Percentiles rank a stretch among this genome's conserved stretches.
Evolutionary conservation across 805 yeast genomes (phyloP).

Genomic region (Nematodospora valgi): DNA sequence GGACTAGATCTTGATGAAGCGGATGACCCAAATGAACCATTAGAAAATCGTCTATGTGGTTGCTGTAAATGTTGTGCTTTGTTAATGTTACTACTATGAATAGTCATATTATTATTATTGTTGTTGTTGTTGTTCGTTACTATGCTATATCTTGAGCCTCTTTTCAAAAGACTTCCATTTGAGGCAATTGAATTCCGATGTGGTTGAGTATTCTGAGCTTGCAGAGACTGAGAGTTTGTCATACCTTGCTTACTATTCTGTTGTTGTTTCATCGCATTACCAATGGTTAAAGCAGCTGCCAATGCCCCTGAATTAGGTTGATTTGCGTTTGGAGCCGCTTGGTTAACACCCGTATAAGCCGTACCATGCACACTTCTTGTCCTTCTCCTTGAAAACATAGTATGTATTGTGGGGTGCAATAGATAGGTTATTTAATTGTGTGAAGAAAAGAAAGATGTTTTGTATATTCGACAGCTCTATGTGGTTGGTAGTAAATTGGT

Average conservation of each 20-base stretch:
- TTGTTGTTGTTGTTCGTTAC: conserved; percentile 6
- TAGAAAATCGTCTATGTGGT: conserved; percentile 10
- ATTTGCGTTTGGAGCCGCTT: conserved; percentile 25
- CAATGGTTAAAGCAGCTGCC: conserved; percentile 46
- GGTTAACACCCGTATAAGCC: conserved; percentile 44
- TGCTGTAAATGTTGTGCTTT: too few relatives aligned
- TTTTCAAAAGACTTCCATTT: conserved; percentile 12
- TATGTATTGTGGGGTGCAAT: background rate
- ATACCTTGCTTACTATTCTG: background rate
- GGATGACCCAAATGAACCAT: conserved; percentile 8
- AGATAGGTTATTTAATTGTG: background rate
- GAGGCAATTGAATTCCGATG: conserved; percentile 4
- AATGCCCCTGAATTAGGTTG: conserved; percentile 38
- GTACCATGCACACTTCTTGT: conserved; percentile 29
- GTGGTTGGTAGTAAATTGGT: too few relatives aligned
- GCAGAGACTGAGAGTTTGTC: conserved; percentile 3
- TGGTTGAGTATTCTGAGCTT: conserved; percentile 1
- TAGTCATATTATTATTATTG: background rate
- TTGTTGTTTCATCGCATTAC: conserved; percentile 20
- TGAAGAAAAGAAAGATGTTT: background rate
- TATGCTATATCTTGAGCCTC: conserved; percentile 11
- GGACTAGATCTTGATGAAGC: conserved; percentile 9
- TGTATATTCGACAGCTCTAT: too few relatives aligned
- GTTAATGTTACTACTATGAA: background rate
- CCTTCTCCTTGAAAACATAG: conserved; percentile 28